Conservation (phyloP, 208 protist species). For the Angomonas desouzai region DNA sequence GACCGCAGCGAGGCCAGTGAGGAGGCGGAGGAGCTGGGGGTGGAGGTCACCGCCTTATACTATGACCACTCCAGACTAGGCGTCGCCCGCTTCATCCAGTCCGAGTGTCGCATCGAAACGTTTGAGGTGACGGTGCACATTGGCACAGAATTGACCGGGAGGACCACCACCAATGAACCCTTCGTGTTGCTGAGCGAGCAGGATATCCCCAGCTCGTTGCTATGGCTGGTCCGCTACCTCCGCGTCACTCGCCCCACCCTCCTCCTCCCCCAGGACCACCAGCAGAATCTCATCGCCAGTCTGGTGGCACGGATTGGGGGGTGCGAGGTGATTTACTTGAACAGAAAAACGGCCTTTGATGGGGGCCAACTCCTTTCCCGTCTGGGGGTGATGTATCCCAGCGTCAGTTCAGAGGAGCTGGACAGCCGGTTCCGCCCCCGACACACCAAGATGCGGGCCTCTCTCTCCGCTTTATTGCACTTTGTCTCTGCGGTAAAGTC, state of each 20-base stretch:
- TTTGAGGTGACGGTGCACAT: slow-evolving; percentile 41
- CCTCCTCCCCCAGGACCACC: slow-evolving; percentile 34
- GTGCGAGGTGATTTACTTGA: slow-evolving; percentile 33
- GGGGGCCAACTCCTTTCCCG: slow-evolving; percentile 33
- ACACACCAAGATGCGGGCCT: slow-evolving; percentile 61
- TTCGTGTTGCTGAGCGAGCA: slow-evolving; percentile 15
- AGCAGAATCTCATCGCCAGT: slow-evolving; percentile 27
- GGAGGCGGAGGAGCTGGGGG: slow-evolving; percentile 15
- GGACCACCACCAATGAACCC: slow-evolving; percentile 17
- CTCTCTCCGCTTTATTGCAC: slow-evolving; percentile 65
- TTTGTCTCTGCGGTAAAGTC: slow-evolving; percentile 34
- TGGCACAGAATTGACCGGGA: slow-evolving; percentile 10
- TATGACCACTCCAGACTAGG: slow-evolving; percentile 24
- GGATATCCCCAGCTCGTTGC: slow-evolving; percentile 39
- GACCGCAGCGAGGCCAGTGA: not conserved
- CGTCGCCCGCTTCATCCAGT: slow-evolving; percentile 32
- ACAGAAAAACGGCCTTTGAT: slow-evolving; percentile 30
- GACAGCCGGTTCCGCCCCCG: slow-evolving; percentile 40
- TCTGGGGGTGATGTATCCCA: slow-evolving; percentile 45
- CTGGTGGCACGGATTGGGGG: slow-evolving; percentile 20
- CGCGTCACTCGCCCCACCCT: slow-evolving; percentile 32
- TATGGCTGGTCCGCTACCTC: slow-evolving; percentile 51
- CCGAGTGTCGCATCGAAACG: slow-evolving; percentile 42
- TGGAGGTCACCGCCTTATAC: slow-evolving; percentile 20
- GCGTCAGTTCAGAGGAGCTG: slow-evolving; percentile 28